Evolutionary conservation across 306 rosid genomes (phyloP).

Genomic region (Aeschynomene evenia): DNA sequence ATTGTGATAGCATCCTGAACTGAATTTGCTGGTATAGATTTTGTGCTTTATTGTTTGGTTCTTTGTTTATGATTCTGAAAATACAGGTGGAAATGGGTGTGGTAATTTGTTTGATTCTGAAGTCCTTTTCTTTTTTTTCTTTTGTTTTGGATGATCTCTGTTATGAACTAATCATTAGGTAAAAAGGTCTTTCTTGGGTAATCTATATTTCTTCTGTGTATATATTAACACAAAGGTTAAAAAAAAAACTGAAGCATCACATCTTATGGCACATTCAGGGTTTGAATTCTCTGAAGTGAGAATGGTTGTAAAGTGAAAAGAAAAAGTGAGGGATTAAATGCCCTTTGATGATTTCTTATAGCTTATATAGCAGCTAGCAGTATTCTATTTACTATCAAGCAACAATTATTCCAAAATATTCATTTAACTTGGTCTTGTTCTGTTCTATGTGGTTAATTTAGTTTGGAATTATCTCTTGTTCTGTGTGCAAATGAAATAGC

Average conservation of each 20-base stretch:
- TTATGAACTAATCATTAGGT: background rate
- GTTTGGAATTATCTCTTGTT: slow-evolving; percentile 1
- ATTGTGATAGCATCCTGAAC: background rate
- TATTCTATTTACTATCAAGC: background rate
- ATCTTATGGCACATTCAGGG: background rate
- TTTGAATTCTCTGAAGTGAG: no score
- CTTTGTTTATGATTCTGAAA: background rate
- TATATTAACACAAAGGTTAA: background rate
- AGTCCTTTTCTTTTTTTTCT: background rate
- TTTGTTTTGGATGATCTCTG: background rate
- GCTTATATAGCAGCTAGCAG: background rate
- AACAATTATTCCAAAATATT: background rate
- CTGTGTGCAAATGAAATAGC: background rate
- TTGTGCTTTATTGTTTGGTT: background rate
- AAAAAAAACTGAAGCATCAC: background rate
- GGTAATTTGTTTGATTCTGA: background rate
- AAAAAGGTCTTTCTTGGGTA: background rate
- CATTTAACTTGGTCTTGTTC: background rate
- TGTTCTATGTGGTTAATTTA: background rate
- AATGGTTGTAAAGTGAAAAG: no score
- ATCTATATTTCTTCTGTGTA: background rate
- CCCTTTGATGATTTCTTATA: background rate
- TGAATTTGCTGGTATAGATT: background rate
- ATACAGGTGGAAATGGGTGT: background rate
- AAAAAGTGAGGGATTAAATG: no score